phyloP scores from a whole-genome alignment of 2,329 filamentous ascomycete genomes.

The Calonectria pseudoturangicola region DNA sequence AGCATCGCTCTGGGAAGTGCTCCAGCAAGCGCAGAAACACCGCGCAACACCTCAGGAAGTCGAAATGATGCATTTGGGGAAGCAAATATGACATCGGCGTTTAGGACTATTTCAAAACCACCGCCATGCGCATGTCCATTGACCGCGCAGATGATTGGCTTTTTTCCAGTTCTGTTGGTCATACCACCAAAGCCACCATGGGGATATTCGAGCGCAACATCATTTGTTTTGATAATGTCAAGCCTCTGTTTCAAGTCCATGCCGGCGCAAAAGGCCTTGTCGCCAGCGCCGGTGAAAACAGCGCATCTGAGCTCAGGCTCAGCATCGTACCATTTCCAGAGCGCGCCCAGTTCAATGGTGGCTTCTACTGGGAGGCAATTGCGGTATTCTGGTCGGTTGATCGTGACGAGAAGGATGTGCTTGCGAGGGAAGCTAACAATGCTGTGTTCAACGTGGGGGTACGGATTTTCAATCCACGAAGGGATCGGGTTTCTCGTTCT shows the following conservation, averaged over 20 bases:
- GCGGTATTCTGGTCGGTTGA: constrained; percentile 64
- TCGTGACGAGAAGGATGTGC: constrained; percentile 65
- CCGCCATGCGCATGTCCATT: constrained; percentile 59
- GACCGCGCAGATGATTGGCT: constrained; percentile 57
- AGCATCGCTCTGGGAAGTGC: constrained; percentile 69
- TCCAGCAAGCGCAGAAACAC: constrained; percentile 75
- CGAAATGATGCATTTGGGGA: constrained; percentile 70
- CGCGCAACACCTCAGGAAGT: constrained; percentile 75
- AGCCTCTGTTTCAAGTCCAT: constrained; percentile 71
- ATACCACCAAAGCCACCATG: constrained; percentile 59
- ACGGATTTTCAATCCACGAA: constrained; percentile 58
- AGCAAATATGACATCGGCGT: constrained; percentile 76
- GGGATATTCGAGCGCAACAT: constrained; percentile 51
- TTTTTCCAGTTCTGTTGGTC: constrained; percentile 59
- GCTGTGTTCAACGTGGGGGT: constrained; percentile 57
- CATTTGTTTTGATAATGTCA: constrained; percentile 53
- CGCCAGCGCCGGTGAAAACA: constrained; percentile 71
- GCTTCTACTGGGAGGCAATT: constrained; percentile 63
- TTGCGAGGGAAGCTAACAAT: constrained; percentile 63
- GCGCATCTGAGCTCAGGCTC: constrained; percentile 69
- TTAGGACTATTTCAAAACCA: constrained; percentile 58
- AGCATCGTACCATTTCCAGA: constrained; percentile 71
- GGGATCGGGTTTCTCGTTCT: constrained; percentile 56
- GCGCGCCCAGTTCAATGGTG: constrained; percentile 62
- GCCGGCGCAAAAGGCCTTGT: constrained; percentile 71